A percentile compares a stretch with the other conserved stretches of the same genome.
Evolutionary conservation across 2,329 filamentous ascomycete genomes (phyloP).

Genomic region (Ophiostoma triangulosporum): DNA sequence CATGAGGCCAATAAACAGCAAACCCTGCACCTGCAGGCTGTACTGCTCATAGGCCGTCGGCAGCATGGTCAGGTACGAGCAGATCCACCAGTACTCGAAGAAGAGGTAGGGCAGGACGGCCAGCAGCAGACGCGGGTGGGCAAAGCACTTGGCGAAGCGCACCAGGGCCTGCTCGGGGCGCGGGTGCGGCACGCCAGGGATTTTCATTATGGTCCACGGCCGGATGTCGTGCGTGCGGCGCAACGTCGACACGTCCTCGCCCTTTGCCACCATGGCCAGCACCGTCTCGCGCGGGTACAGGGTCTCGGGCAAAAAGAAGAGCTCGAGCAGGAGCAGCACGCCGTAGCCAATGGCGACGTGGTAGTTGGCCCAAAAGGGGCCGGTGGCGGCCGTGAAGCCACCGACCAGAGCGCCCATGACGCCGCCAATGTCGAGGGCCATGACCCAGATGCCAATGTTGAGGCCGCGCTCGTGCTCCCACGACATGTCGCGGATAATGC

Average conservation of each 20-base stretch:
- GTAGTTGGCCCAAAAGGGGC: not conserved
- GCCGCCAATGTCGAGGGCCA: constrained; percentile 39
- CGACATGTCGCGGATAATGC: constrained; percentile 40
- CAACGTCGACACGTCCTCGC: constrained; percentile 24
- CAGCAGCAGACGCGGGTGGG: constrained; percentile 25
- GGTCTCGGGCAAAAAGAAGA: constrained; percentile 40
- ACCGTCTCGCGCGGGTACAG: constrained; percentile 39
- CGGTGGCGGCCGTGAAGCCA: constrained; percentile 31
- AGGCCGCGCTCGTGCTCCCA: constrained; percentile 42
- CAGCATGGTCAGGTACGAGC: constrained; percentile 38
- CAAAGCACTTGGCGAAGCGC: not conserved
- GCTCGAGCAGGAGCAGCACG: constrained; percentile 30
- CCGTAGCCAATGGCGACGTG: constrained; percentile 15
- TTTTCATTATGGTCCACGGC: not conserved
- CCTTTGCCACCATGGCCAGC: constrained; percentile 21
- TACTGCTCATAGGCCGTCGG: constrained; percentile 38
- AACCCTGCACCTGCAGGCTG: constrained; percentile 33
- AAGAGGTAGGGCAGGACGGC: constrained; percentile 36
- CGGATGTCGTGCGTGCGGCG: constrained; percentile 10
- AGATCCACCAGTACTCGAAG: constrained; percentile 42
- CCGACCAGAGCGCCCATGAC: constrained; percentile 28
- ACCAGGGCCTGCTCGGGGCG: not conserved
- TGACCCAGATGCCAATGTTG: constrained; percentile 42
- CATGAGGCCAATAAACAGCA: constrained; percentile 40
- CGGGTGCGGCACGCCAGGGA: not conserved